phyloP scores from a whole-genome alignment of 148 eudicot genomes.

The Gaultheria prostrata region DNA sequence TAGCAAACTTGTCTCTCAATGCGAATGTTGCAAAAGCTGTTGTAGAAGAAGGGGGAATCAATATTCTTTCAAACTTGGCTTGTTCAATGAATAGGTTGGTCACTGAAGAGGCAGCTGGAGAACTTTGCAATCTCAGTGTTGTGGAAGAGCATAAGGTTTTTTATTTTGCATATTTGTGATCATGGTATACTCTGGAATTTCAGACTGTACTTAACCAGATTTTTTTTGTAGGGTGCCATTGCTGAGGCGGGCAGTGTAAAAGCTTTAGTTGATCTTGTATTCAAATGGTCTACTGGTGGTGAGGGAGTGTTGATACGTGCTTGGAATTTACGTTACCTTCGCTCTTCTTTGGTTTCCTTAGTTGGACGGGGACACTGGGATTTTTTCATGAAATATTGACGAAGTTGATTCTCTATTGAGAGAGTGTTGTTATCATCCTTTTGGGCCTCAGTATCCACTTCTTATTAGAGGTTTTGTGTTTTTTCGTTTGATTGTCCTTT shows the following conservation, averaged over 20 bases:
- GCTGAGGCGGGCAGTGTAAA: constrained; percentile 91
- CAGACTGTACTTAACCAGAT: neutral
- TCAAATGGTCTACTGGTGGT: constrained; percentile 86
- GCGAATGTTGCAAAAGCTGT: constrained; percentile 93
- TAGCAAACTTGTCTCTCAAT: constrained; percentile 95
- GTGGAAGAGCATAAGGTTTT: constrained; percentile 98
- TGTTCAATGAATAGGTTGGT: constrained; percentile 90
- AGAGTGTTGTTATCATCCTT: neutral
- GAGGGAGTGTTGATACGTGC: constrained; percentile 88
- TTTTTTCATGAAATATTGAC: neutral
- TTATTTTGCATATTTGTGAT: constrained; percentile 5
- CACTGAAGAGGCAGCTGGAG: constrained; percentile 99
- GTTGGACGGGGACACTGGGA: neutral
- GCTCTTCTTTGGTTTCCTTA: neutral
- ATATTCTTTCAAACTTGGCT: constrained; percentile 72
- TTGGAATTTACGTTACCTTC: neutral
- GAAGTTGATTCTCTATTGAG: neutral
- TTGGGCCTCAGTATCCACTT: neutral
- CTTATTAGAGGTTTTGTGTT: neutral
- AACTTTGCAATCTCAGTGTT: constrained; percentile 94
- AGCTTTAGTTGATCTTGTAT: constrained; percentile 90
- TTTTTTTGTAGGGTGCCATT: constrained; percentile 73
- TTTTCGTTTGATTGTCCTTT: neutral
- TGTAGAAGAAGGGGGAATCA: constrained; percentile 93
- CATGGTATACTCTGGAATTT: neutral